Evolutionary conservation across 208 protist species (phyloP), one percentile per base, ranked within the genome.

Genomic region (Sergeia podlipaevii): DNA sequence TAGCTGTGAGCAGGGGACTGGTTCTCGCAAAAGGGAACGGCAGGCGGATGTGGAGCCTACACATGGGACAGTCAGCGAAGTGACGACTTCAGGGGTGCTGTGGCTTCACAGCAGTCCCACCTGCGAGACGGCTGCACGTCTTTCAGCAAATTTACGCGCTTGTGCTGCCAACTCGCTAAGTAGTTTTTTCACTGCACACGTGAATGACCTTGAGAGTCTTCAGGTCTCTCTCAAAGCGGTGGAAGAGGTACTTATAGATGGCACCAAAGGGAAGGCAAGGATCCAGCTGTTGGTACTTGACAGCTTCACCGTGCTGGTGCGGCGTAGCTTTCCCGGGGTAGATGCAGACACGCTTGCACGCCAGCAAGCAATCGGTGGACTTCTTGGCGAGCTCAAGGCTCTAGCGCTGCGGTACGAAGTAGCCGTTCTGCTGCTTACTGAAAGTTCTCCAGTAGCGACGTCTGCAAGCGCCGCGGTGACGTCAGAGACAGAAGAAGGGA

Each of bases 211-310:
- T 28, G 29, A 33, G 53, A n/a, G 11, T 0, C 36, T 59, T 38
- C 34, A 42, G 41, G n/a, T 30, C 27, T 37, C 27, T 13, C n/a
- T 71, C 1, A 43, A 43, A 34, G 30, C 8, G 3, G 15, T 71
- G 7, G 57, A 44, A 7, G 6, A 51, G 8, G n/a, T 60, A 15
- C 51, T 58, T 13, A 24, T 8, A 15, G 21, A 44, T 5, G 30
- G 11, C 23, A 15, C 5, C 48, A 11, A 26, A 53, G 10, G 37
- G 13, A 47, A 63, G 28, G 44, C 20, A 1, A 30, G 20, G 0
- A 45, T 69, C 10, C 34, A 56, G 18, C 58, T 93, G 32, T 26
- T 93, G 3, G 79, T 93, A 42, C 15, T 93, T 2, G 85, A 93
- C 49, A 60, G 55, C 46, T 48, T 89, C 52, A 75, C 60, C 13